Percentiles rank a stretch among this genome's conserved stretches.
Conservation (phyloP, 345 rosid species). For the Combretum micranthum region DNA sequence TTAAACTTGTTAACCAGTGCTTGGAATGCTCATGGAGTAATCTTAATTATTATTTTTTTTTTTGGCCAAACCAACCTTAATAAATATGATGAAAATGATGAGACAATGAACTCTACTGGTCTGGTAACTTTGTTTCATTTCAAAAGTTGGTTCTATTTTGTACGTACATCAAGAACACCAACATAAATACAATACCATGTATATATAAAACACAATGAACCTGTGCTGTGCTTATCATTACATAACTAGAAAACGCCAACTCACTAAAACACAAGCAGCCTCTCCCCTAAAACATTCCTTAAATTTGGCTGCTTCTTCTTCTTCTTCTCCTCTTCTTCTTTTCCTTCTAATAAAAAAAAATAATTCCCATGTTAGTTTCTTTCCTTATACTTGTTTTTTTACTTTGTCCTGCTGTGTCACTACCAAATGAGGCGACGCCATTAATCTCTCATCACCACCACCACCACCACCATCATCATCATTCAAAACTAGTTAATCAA, state of each 20-base stretch:
- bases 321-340: conserved; percentile 9
- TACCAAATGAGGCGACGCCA: conserved; percentile 2
- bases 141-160: conserved; percentile 25
- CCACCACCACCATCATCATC: background rate
- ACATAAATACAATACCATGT: conserved; percentile 24
- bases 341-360: too few relatives aligned
- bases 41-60: too few relatives aligned
- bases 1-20: too few relatives aligned
- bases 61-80: too few relatives aligned
- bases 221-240: conserved; percentile 9
- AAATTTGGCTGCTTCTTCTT: conserved; percentile 42
- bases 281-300: conserved; percentile 31
- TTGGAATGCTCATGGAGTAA: too few relatives aligned
- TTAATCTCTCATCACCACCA: conserved; percentile 36
- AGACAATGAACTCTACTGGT: conserved; percentile 18
- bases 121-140: conserved; percentile 3
- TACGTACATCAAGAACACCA: conserved; percentile 21
- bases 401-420: conserved; percentile 27
- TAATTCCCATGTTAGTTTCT: conserved; percentile 40
- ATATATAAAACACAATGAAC: conserved; percentile 14
- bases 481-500: conserved; percentile 19
- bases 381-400: conserved; percentile 37
- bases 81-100: conserved; percentile 22
- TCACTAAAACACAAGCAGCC: conserved; percentile 26
- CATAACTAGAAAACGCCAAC: conserved; percentile 40